phyloP scores from a whole-genome alignment of 2,329 filamentous ascomycete species.

The Claviceps sp. region DNA sequence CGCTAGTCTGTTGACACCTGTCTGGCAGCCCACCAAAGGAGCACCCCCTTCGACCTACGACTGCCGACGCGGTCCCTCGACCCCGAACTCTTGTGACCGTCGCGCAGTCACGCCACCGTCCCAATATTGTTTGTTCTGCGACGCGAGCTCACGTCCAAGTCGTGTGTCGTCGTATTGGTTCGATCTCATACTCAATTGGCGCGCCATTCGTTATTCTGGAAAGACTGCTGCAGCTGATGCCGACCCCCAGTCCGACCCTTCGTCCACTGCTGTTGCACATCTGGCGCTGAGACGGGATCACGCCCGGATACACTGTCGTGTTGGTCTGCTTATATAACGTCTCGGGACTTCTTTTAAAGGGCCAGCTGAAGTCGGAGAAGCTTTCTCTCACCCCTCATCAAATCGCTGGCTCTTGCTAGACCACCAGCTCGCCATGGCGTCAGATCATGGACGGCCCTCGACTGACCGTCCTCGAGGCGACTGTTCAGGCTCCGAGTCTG shows the following conservation, averaged over 20 bases:
- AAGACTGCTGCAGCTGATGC: conserved; percentile 20
- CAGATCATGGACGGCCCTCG: conserved; percentile 31
- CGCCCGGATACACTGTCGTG: conserved; percentile 1
- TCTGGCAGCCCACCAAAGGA: not conserved
- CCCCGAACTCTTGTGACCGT: conserved; percentile 4
- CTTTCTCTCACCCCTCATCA: not conserved
- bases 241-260: conserved; percentile 19
- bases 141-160: conserved; percentile 9
- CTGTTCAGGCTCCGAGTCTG: conserved; percentile 16
- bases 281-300: conserved; percentile 17
- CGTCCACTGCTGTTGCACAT: conserved; percentile 19
- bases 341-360: conserved; percentile 10
- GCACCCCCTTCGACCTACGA: not conserved
- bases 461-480: conserved; percentile 23
- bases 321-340: not conserved
- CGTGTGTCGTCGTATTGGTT: conserved; percentile 4
- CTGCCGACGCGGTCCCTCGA: conserved; percentile 5
- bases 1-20: not conserved
- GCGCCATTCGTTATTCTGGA: conserved; percentile 7
- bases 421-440: conserved; percentile 24
- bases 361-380: conserved; percentile 5
- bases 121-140: conserved; percentile 8
- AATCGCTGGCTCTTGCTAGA: not conserved
- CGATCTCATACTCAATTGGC: conserved; percentile 16
- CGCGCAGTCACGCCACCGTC: conserved; percentile 17